Evolutionary conservation across 2,329 filamentous ascomycete genomes (phyloP).

Genomic region (Zasmidium citrigriseum): DNA sequence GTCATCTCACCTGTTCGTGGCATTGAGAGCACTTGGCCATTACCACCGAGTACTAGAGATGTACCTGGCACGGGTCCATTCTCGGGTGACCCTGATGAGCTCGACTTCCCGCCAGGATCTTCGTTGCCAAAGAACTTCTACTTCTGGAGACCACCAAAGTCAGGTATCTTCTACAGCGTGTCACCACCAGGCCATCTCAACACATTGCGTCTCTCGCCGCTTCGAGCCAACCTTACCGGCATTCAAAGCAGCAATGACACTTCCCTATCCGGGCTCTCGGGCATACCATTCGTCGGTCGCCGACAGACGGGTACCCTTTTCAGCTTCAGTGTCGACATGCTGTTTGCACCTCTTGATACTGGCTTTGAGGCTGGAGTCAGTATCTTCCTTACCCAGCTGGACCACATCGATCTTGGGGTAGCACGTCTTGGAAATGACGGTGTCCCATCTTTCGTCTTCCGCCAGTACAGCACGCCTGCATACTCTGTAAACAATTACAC

Average conservation of each 20-base stretch:
- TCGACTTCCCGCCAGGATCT: constrained; percentile 49
- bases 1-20: constrained; percentile 46
- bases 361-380: constrained; percentile 57
- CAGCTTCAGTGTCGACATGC: constrained; percentile 50
- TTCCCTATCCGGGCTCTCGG: constrained; percentile 48
- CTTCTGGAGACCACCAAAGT: constrained; percentile 56
- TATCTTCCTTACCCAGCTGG: constrained; percentile 55
- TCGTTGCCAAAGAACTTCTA: constrained; percentile 57
- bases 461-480: too few species aligned
- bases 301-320: constrained; percentile 60
- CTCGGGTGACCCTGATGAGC: constrained; percentile 45
- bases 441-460: too few species aligned
- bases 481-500: too few species aligned
- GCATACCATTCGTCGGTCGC: constrained; percentile 56
- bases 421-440: too few species aligned
- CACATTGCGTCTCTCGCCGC: constrained; percentile 51
- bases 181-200: constrained; percentile 46
- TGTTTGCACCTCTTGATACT: constrained; percentile 40
- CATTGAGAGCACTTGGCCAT: constrained; percentile 44
- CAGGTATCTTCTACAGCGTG: constrained; percentile 41
- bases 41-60: constrained; percentile 39
- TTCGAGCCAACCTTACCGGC: constrained; percentile 55
- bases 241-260: constrained; percentile 42
- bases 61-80: constrained; percentile 46
- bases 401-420: constrained; percentile 54